Evolutionary conservation across 2,329 filamentous ascomycete genomes (phyloP), one percentile per base, ranked within the genome.

Genomic region (Parascedosporium putredinis): DNA sequence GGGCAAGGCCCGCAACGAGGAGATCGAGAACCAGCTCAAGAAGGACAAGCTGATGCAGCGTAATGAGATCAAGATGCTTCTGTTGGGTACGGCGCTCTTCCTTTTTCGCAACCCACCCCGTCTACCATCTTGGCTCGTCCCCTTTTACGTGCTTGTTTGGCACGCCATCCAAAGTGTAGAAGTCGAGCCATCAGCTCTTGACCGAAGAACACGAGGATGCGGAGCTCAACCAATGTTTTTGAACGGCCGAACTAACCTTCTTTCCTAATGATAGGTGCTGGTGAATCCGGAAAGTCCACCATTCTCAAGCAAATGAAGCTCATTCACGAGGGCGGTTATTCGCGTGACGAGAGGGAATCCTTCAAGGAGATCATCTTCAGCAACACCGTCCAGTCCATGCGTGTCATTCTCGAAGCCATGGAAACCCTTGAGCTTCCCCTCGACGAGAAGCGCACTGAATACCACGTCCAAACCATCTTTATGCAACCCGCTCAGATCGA

Each of bases 261-360:
- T 33, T 40, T 29, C 24, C 4, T 9, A 7, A n/a, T 29, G 5
- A 23, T 61, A 94, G 88, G 88, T 78, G 93, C 93, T 72, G 91
- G 93, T 84, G 93, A 98, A 86, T 68, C 67, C 43, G 67, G 91
- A 56, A 97, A 97, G 70, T 96, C 91, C 7, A 97, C 91, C 1
- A 90, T 97, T 52, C 79, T 97, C 56, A 97, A 97, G 73, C 91
- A 97, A 74, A 97, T 98, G 93, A 98, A 97, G 78, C 86, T 98
- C 63, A 98, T 98, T 63, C 88, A 98, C 69, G 93, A 98, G 76
- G 93, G 93, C 56, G 91, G 93, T 59, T 98, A 97, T 75, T 97
- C 93, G 55, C 86, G 91, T 67, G 93, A 97, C 58, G 80, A 84
- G 66, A 75, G 79, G 55, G 79, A 83, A 64, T 82, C 78, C 5